Conservation (phyloP, 169 alveolate genomes). For the Neospora caninum region DNA sequence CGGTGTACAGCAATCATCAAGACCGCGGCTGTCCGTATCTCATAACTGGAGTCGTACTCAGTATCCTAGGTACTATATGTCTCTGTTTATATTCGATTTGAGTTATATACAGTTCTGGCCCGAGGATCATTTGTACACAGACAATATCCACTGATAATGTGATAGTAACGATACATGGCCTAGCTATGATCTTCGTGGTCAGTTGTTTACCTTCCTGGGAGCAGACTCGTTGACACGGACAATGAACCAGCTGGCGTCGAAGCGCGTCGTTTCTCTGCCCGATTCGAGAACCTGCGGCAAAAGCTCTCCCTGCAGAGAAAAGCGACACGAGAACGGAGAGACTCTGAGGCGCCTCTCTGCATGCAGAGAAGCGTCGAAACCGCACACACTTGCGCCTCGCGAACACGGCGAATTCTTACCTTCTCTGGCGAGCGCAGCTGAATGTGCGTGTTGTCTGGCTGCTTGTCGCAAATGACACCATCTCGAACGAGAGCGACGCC, state of each 20-base stretch:
- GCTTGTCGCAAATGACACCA: conserved; percentile 47
- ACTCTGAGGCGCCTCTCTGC: background rate
- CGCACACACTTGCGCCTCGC: background rate
- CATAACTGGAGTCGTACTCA: too few relatives aligned
- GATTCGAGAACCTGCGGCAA: conserved; percentile 66
- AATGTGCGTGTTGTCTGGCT: conserved; percentile 34
- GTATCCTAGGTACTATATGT: too few relatives aligned
- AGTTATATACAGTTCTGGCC: too few relatives aligned
- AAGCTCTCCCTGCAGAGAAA: conserved; percentile 44
- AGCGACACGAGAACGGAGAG: background rate
- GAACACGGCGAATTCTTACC: background rate
- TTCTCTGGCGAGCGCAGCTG: conserved; percentile 13
- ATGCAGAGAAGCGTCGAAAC: background rate
- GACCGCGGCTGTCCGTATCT: too few relatives aligned
- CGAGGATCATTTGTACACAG: too few relatives aligned
- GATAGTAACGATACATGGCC: too few relatives aligned
- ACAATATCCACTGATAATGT: too few relatives aligned
- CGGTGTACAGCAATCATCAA: too few relatives aligned
- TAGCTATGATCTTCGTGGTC: too few relatives aligned
- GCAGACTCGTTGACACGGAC: conserved; percentile 68
- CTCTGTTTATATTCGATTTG: too few relatives aligned
- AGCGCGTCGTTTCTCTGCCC: conserved; percentile 57
- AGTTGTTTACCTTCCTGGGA: conserved; percentile 59
- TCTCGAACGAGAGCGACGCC: conserved; percentile 63
- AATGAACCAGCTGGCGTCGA: conserved; percentile 71